These are phyloP conservation scores for Penicillium palitans DNA, from an alignment of 2,329 filamentous ascomycete species.

Conservation along the genomic window DNA sequence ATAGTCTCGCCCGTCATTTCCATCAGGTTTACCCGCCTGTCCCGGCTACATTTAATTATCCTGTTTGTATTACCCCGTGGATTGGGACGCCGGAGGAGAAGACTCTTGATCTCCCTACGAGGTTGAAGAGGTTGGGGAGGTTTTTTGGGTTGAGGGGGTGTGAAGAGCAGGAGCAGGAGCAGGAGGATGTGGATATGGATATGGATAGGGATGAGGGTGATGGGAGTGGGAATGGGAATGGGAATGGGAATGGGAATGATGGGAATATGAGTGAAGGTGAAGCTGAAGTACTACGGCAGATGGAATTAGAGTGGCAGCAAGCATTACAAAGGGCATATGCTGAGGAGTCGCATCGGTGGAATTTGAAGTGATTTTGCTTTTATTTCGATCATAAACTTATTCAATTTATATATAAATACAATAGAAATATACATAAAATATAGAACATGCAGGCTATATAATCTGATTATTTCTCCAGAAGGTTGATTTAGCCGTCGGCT, in stretches of 20 bases:
- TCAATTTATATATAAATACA: too few species aligned
- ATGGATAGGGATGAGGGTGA: background rate
- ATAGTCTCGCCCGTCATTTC: conserved; percentile 44
- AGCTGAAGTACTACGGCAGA: conserved; percentile 20
- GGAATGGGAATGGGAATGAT: background rate
- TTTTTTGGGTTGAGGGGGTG: conserved; percentile 47
- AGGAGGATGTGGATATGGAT: background rate
- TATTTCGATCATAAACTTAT: background rate
- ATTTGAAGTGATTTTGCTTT: conserved; percentile 7
- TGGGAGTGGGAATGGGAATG: background rate
- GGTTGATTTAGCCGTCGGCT: conserved; percentile 9
- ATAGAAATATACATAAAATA: too few species aligned
- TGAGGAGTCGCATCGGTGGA: conserved; percentile 16
- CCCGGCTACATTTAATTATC: conserved; percentile 37
- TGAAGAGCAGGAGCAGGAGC: conserved; percentile 13
- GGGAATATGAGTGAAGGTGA: background rate
- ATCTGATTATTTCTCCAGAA: background rate
- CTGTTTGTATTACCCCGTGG: conserved; percentile 34
- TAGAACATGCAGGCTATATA: background rate
- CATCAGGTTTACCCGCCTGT: conserved; percentile 44
- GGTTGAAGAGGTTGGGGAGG: conserved; percentile 43
- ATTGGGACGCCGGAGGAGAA: conserved; percentile 24
- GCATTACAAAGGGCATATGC: conserved; percentile 28
- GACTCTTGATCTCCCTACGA: conserved; percentile 36
- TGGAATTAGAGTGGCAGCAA: conserved; percentile 35